Evolutionary conservation across 208 protist species (phyloP).

Genomic region (Leishmania tropica): DNA sequence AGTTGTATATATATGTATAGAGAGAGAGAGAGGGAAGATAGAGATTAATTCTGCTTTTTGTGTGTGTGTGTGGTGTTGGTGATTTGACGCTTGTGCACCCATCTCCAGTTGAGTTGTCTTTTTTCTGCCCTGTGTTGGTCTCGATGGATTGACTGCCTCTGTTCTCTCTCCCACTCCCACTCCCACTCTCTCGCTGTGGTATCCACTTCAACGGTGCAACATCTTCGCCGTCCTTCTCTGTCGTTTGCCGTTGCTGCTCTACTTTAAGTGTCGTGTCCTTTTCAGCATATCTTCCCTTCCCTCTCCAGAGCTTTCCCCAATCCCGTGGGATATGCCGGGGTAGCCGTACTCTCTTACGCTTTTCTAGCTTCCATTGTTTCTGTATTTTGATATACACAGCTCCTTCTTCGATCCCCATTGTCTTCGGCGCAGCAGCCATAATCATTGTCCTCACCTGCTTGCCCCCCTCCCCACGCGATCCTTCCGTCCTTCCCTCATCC

Average conservation of each 20-base stretch:
- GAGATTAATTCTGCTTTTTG: not conserved
- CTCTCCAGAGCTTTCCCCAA: not conserved
- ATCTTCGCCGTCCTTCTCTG: not conserved
- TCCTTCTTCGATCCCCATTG: conserved; percentile 1
- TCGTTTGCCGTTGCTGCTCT: too few relatives aligned
- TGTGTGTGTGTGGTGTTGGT: not conserved
- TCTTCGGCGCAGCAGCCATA: not conserved
- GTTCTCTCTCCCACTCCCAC: not conserved
- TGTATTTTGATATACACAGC: not conserved
- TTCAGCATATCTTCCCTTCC: not conserved
- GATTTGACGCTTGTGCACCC: too few relatives aligned
- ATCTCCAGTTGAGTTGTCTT: not conserved
- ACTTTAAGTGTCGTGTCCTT: not conserved
- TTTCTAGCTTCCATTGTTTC: not conserved
- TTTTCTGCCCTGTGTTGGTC: not conserved
- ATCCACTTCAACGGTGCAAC: not conserved
- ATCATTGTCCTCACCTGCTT: conserved; percentile 3
- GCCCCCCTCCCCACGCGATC: not conserved
- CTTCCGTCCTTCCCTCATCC: not conserved
- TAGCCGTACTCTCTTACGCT: not conserved
- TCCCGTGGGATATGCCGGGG: not conserved
- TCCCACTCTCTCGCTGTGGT: not conserved
- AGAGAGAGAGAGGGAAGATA: not conserved
- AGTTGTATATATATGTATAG: too few relatives aligned
- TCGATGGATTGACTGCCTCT: not conserved